Evolutionary conservation across 169 alveolate species (phyloP).

Genomic region (Amoebophrya sp.): DNA sequence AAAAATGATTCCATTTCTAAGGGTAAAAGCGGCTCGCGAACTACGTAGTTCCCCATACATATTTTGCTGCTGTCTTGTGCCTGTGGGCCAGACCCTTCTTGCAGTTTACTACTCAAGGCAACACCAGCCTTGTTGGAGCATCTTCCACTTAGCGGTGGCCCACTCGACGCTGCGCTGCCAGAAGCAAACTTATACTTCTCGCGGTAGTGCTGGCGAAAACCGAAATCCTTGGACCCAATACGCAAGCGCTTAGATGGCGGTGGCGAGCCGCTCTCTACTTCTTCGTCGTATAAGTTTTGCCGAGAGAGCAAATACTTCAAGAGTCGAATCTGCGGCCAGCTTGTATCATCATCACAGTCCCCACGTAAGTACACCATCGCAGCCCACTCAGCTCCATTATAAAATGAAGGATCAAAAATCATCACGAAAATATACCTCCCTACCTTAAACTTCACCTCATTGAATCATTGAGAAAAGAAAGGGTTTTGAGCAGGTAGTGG

Average conservation of each 20-base stretch:
- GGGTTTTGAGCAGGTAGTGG: no score
- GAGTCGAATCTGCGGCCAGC: neutral
- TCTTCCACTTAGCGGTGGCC: no score
- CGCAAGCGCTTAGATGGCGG: neutral
- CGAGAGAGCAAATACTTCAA: neutral
- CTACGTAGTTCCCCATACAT: neutral
- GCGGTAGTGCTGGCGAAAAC: neutral
- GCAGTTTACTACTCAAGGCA: no score
- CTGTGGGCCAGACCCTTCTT: no score
- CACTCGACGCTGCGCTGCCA: neutral
- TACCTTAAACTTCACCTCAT: no score
- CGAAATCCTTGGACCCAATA: neutral
- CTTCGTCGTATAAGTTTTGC: neutral
- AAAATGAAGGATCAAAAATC: no score
- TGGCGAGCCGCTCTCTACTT: neutral
- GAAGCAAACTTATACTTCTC: neutral
- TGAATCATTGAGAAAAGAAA: no score
- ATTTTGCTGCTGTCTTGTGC: neutral
- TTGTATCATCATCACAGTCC: neutral
- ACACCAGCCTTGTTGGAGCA: no score
- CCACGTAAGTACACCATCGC: neutral
- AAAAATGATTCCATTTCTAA: neutral
- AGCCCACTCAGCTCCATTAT: neutral
- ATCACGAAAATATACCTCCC: no score
- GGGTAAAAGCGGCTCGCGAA: neutral